These are phyloP conservation scores for Macrolepiota fuliginosa DNA, from an alignment of 768 basidiomycete genomes.

Conservation along the genomic window DNA sequence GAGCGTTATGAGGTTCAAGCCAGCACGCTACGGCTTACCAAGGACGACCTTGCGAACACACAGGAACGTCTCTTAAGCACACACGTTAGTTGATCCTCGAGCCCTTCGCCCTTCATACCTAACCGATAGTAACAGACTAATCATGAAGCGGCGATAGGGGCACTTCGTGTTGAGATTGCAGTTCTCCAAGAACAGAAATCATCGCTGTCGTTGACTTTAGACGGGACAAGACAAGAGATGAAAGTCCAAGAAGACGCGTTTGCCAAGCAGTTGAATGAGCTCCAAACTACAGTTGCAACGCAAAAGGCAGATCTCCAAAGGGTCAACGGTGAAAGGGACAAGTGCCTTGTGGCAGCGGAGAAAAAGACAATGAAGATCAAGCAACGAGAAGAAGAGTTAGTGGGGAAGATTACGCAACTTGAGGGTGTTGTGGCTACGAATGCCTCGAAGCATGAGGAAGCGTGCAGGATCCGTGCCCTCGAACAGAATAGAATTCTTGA, in stretches of 20 bases:
- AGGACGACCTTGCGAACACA: constrained; percentile 51
- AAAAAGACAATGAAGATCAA: constrained; percentile 16
- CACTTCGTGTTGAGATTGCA: constrained; percentile 35
- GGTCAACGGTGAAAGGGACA: constrained; percentile 16
- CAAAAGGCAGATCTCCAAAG: neutral
- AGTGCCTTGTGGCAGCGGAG: constrained; percentile 15
- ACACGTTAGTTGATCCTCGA: neutral
- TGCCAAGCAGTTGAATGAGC: neutral
- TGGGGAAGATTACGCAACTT: constrained; percentile 17
- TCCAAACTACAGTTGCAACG: neutral
- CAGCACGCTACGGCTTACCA: constrained; percentile 48
- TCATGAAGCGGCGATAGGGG: constrained; percentile 30
- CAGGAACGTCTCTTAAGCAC: constrained; percentile 27
- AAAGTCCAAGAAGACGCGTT: constrained; percentile 14
- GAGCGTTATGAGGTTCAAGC: constrained; percentile 61
- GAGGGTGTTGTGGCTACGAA: constrained; percentile 8
- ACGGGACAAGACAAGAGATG: constrained; percentile 27
- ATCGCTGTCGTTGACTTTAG: constrained; percentile 21
- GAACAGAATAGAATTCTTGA: constrained; percentile 14
- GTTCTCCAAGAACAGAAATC: constrained; percentile 39
- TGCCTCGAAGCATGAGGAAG: neutral
- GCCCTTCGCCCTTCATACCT: neutral
- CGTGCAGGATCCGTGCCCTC: neutral
- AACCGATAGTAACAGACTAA: constrained; percentile 12
- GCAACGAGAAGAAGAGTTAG: constrained; percentile 10